phyloP scores from a whole-genome alignment of 129 eudicot species.

The Helianthus annuus region DNA sequence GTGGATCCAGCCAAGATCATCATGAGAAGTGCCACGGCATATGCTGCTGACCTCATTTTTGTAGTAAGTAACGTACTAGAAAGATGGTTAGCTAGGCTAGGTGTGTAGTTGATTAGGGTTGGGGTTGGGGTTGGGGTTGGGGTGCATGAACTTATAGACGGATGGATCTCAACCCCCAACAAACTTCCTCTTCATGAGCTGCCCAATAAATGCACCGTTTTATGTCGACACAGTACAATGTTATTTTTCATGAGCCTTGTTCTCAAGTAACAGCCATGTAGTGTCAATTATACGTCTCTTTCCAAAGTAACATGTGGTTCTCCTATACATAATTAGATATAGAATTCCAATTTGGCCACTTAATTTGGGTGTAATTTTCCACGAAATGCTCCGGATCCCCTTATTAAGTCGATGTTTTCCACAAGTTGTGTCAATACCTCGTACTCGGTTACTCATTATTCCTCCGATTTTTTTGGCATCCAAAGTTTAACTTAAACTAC shows the following conservation, averaged over 20 bases:
- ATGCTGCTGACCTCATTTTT: slow-evolving; percentile 35
- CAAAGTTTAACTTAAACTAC: too few relatives aligned
- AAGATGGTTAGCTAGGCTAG: not conserved
- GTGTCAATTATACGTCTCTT: not conserved
- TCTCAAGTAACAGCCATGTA: not conserved
- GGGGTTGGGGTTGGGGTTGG: not conserved
- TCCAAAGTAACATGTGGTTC: slow-evolving; percentile 2
- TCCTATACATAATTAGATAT: not conserved
- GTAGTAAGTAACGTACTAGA: not conserved
- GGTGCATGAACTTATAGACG: slow-evolving; percentile 25
- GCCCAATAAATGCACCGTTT: not conserved
- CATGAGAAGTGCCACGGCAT: slow-evolving; percentile 21
- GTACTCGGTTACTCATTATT: too few relatives aligned
- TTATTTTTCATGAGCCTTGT: not conserved
- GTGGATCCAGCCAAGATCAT: slow-evolving; percentile 29
- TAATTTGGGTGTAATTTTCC: too few relatives aligned
- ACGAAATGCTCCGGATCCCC: too few relatives aligned
- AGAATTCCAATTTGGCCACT: too few relatives aligned
- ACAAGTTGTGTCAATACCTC: too few relatives aligned
- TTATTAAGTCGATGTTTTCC: too few relatives aligned
- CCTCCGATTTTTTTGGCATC: too few relatives aligned
- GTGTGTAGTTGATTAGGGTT: not conserved
- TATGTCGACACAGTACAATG: not conserved
- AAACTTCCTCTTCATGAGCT: not conserved
- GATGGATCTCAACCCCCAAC: not conserved